Percentiles rank a stretch among this genome's conserved stretches.
Evolutionary conservation across 306 rosid genomes (phyloP).

Genomic region (Begonia loranthoides): DNA sequence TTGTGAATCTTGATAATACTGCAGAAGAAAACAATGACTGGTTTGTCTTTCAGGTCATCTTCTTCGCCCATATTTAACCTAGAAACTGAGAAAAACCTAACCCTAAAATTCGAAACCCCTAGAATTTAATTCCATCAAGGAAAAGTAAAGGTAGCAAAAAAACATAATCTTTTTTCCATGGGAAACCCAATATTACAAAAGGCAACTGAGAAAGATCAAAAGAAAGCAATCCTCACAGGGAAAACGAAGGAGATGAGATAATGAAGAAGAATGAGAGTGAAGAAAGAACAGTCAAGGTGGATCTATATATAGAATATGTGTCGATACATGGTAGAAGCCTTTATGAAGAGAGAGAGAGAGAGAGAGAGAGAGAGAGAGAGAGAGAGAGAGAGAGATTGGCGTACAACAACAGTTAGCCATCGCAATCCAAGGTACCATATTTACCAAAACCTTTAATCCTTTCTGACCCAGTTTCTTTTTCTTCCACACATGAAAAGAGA

Average conservation of each 20-base stretch:
- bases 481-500: conserved; percentile 31
- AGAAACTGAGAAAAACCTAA: not conserved
- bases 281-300: too few relatives aligned
- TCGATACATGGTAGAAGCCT: conserved; percentile 4
- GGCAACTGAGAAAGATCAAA: too few relatives aligned
- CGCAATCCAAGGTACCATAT: conserved; percentile 54
- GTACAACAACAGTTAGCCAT: conserved; percentile 44
- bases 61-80: conserved; percentile 2
- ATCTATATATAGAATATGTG: conserved; percentile 4
- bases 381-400: not conserved
- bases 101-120: too few relatives aligned
- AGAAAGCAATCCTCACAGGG: too few relatives aligned
- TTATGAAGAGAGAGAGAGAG: conserved; percentile 9
- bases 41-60: conserved; percentile 3
- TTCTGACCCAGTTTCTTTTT: conserved; percentile 22
- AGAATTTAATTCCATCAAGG: too few relatives aligned
- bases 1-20: conserved; percentile 94
- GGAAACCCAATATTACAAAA: too few relatives aligned
- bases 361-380: conserved; percentile 17
- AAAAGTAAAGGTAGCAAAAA: too few relatives aligned
- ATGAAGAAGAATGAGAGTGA: too few relatives aligned
- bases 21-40: conserved; percentile 65
- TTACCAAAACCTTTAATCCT: conserved; percentile 33
- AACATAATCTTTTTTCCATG: too few relatives aligned
- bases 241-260: too few relatives aligned